Evolutionary conservation across 345 rosid species (phyloP).

Genomic region (Leavenworthia alabamica): DNA sequence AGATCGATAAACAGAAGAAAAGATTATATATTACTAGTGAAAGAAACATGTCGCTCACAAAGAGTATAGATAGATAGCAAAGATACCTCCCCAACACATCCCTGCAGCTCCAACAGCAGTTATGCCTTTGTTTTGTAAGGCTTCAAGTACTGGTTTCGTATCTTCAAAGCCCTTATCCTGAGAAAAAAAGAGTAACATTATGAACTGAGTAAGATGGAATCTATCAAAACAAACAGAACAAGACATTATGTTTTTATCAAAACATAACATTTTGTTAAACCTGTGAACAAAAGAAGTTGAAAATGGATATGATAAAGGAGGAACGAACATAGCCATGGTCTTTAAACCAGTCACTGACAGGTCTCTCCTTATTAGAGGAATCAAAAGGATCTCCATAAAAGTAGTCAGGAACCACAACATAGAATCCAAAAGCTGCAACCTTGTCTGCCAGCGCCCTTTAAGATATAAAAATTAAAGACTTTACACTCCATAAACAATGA

Average conservation of each 20-base stretch:
- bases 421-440: slow-evolving; percentile 67
- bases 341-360: slow-evolving; percentile 45
- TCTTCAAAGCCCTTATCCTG: slow-evolving; percentile 79
- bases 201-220: neutral
- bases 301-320: neutral
- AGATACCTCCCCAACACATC: slow-evolving; percentile 63
- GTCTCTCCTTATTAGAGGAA: slow-evolving; percentile 32
- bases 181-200: neutral
- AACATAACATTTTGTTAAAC: neutral
- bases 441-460: slow-evolving; percentile 68
- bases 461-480: neutral
- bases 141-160: slow-evolving; percentile 57
- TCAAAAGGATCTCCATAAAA: slow-evolving; percentile 46
- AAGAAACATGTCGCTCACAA: neutral
- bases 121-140: slow-evolving; percentile 53
- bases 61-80: neutral
- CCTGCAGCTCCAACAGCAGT: slow-evolving; percentile 59
- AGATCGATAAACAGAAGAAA: neutral
- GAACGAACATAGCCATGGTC: slow-evolving; percentile 58
- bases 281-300: neutral
- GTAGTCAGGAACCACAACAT: slow-evolving; percentile 70
- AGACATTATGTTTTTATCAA: no score
- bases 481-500: neutral
- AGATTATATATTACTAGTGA: neutral
- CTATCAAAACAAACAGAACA: slow-evolving; percentile 4